Base-by-base conservation (phyloP, 805 yeast species). In the Tetrapisispora namnaoensis region DNA sequence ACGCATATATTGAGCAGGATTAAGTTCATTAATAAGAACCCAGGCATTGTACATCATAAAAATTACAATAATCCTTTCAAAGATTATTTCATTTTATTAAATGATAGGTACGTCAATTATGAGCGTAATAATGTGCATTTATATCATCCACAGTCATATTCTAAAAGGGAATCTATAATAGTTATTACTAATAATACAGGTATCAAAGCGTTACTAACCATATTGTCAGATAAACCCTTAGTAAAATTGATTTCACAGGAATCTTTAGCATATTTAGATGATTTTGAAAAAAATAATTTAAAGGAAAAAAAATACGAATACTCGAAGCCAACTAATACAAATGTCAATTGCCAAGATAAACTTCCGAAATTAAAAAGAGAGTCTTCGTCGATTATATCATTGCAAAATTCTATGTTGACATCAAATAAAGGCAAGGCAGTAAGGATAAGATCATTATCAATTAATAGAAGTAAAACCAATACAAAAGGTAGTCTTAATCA, bases 371-470 rank as follows among this genome's bases (percentile, higher is more conserved):
- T 63, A 37, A 59, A 55, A 38, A 53, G 66, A 46, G 62, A 63
- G 18, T 62, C 68, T 1, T 62, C 66, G 1, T 61, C 67, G 4
- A 40, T 64, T 34, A 44, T 65, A 34, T 59, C 54, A 36, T 59
- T 64, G 38, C 68, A 65, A 42, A 56, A 60, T 46, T 52, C 55
- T 13, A 40, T 60, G 18, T 41, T 65, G 17, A 63, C 68, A 3
- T 65, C 69, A 10, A 63, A 64, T 51, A 64, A 65, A 45, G 69
- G 63, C 42, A 63, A 59, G 46, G 52, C 68, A 13, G 65, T 65
- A 4, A 53, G 62, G 49, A 54, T 65, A 39, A 56, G 66, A 45
- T 61, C 68, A 3, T 43, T 34, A 18, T 61, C 66, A 2, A 50
- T 59, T 3, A 61, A 56, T 43, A 54, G 60, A 39, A 37, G 17